Conservation (phyloP, 2,329 filamentous ascomycete genomes). For the Neocatenulostroma microsporum region DNA sequence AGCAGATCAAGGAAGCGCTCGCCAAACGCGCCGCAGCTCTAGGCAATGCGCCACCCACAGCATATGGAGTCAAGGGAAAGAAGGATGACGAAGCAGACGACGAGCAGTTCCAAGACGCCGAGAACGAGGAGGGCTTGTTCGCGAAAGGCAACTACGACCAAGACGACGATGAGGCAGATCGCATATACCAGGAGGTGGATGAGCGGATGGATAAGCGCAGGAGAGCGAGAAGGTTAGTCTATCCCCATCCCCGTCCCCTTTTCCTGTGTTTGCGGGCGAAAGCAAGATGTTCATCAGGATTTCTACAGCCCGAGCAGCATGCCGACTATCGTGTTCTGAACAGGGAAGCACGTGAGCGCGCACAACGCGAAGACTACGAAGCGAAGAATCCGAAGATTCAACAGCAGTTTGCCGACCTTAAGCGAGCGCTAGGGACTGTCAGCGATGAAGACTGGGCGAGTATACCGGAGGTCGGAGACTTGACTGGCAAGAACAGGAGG, state of each 20-base stretch:
- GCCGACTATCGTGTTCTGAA: conserved; percentile 58
- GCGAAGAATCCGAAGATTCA: conserved; percentile 96
- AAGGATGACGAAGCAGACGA: conserved; percentile 69
- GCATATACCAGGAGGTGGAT: conserved; percentile 91
- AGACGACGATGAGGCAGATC: conserved; percentile 94
- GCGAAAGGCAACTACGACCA: conserved; percentile 93
- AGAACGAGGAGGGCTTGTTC: conserved; percentile 94
- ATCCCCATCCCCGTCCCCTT: too few relatives aligned
- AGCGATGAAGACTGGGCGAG: conserved; percentile 96
- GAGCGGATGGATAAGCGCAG: conserved; percentile 92
- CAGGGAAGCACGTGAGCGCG: conserved; percentile 88
- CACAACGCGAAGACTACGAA: conserved; percentile 92
- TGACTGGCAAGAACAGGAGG: conserved; percentile 88
- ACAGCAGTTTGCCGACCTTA: conserved; percentile 93
- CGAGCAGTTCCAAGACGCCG: conserved; percentile 85
- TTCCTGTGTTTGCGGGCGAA: too few relatives aligned
- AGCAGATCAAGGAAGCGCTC: conserved; percentile 96
- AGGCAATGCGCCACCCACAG: conserved; percentile 61
- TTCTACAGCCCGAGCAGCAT: conserved; percentile 56
- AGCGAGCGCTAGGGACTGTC: conserved; percentile 78
- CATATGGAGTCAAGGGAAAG: conserved; percentile 61
- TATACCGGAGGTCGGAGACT: conserved; percentile 88
- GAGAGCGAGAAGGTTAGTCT: conserved; percentile 75
- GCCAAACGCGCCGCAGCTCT: conserved; percentile 86
- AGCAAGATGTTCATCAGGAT: conserved; percentile 25